phyloP scores from a whole-genome alignment of 106 monocot species.

The Hemerocallis citrina region DNA sequence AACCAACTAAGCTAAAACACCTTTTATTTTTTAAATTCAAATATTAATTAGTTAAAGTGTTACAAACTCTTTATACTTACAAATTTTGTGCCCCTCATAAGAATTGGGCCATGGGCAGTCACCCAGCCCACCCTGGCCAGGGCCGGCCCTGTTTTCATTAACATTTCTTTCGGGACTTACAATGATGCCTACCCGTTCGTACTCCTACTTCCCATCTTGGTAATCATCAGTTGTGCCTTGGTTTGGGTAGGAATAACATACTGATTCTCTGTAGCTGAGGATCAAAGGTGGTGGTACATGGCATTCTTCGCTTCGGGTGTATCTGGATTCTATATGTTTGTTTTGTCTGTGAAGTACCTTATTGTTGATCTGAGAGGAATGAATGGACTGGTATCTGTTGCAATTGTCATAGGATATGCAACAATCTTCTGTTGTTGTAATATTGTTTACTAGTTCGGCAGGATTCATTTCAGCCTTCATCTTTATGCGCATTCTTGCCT shows the following conservation, averaged over 20 bases:
- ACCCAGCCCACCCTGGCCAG: no score
- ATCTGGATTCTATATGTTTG: background rate
- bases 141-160: no score
- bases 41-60: no score
- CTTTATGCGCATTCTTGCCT: background rate
- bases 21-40: no score
- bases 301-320: background rate
- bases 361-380: background rate
- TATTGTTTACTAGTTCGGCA: background rate
- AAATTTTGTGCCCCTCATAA: no score
- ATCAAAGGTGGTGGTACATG: background rate
- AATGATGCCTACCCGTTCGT: no score
- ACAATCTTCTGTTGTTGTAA: background rate
- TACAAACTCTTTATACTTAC: no score
- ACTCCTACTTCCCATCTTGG: no score
- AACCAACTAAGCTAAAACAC: no score
- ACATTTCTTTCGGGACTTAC: no score
- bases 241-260: slow-evolving; percentile 2
- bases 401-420: background rate
- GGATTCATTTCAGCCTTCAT: background rate
- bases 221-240: background rate
- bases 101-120: no score
- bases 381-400: background rate
- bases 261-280: background rate
- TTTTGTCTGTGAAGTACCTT: background rate